phyloP scores from a whole-genome alignment of 768 basidiomycete genomes.

The Paxillus rubicundulus region DNA sequence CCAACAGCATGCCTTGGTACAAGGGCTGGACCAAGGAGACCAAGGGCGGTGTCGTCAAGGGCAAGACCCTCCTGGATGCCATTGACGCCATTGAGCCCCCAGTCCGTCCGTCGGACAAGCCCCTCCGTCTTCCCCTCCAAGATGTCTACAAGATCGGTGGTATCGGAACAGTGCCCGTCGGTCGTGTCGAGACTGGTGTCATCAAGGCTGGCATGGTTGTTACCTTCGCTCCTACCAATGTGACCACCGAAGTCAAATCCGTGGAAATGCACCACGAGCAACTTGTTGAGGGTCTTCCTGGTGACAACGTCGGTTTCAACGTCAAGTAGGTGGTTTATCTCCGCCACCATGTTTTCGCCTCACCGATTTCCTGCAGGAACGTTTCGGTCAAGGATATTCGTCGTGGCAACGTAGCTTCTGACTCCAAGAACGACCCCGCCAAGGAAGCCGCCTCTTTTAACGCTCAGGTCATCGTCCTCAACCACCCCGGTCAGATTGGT shows the following conservation, averaged over 20 bases:
- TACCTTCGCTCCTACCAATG: constrained; percentile 93
- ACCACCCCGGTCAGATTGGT: constrained; percentile 99
- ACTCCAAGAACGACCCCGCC: constrained; percentile 99
- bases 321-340: constrained; percentile 64
- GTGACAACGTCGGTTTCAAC: constrained; percentile 99
- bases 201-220: constrained; percentile 99
- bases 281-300: constrained; percentile 89
- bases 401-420: constrained; percentile 98
- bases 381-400: constrained; percentile 99
- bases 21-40: constrained; percentile 99
- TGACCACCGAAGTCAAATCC: constrained; percentile 99
- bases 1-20: constrained; percentile 93
- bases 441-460: constrained; percentile 99
- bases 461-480: constrained; percentile 99
- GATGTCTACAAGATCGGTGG: constrained; percentile 99
- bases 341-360: background rate
- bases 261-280: constrained; percentile 99
- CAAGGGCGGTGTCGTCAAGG: constrained; percentile 91
- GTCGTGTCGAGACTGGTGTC: constrained; percentile 99
- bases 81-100: constrained; percentile 99
- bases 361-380: constrained; percentile 59
- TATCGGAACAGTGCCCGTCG: constrained; percentile 99
- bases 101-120: constrained; percentile 95
- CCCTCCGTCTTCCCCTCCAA: constrained; percentile 99
- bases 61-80: constrained; percentile 99